Evolutionary conservation across 2,329 filamentous ascomycete species (phyloP).

Genomic region (Ceratocystis destructans): DNA sequence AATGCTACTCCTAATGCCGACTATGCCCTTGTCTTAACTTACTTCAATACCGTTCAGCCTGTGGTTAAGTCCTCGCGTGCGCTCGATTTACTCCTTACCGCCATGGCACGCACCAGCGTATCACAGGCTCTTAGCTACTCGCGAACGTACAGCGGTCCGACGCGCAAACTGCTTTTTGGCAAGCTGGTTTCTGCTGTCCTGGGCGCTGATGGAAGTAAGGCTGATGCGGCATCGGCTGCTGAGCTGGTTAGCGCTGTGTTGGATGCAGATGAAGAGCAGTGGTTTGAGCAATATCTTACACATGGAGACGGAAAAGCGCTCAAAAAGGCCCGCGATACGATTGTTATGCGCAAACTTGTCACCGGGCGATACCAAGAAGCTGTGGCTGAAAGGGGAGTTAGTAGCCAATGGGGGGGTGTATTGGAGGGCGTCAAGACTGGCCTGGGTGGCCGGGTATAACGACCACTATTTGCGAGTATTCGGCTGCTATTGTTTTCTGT

Average conservation of each 20-base stretch:
- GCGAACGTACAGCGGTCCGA: constrained; percentile 46
- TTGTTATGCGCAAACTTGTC: constrained; percentile 59
- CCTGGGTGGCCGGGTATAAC: constrained; percentile 21
- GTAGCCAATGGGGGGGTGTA: constrained; percentile 36
- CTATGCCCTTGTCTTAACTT: constrained; percentile 55
- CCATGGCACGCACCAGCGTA: constrained; percentile 52
- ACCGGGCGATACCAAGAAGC: constrained; percentile 44
- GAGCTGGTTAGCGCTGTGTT: constrained; percentile 64
- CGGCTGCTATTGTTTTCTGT: neutral
- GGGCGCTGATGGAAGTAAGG: constrained; percentile 28
- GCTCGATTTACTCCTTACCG: constrained; percentile 53
- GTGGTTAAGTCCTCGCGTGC: constrained; percentile 51
- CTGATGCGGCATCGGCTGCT: constrained; percentile 42
- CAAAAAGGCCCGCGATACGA: constrained; percentile 55
- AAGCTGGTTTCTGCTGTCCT: constrained; percentile 49
- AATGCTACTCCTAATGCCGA: constrained; percentile 48
- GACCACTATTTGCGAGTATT: neutral
- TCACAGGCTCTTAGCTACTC: constrained; percentile 63
- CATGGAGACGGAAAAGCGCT: constrained; percentile 50
- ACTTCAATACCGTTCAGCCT: constrained; percentile 64
- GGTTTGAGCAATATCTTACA: constrained; percentile 57
- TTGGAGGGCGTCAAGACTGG: constrained; percentile 40
- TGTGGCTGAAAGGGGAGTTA: constrained; percentile 31
- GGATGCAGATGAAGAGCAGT: constrained; percentile 54
- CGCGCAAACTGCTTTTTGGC: constrained; percentile 52